Percentiles rank a stretch among this genome's conserved stretches.
Conservation (phyloP, 495 filamentous ascomycete genomes). For the Eremomyces bilateralis region DNA sequence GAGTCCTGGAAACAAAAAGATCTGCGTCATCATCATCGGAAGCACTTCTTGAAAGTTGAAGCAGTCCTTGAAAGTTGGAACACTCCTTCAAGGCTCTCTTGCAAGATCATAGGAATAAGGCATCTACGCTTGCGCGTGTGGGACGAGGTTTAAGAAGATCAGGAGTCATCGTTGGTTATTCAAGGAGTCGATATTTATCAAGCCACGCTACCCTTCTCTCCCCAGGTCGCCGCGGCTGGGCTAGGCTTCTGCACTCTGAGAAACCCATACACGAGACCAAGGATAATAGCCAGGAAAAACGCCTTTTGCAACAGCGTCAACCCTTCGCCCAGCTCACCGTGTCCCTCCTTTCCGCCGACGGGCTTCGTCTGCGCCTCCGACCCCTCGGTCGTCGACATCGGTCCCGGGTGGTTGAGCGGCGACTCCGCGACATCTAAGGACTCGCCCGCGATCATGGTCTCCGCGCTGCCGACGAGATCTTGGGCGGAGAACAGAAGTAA, state of each 20-base stretch:
- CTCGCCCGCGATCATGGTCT: constrained; percentile 15
- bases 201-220: constrained; percentile 25
- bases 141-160: too few species aligned
- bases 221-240: constrained; percentile 3
- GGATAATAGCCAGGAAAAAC: constrained; percentile 22
- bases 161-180: too few species aligned
- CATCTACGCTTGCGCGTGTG: too few species aligned
- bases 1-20: too few species aligned
- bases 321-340: constrained; percentile 11
- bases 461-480: constrained; percentile 17
- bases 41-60: too few species aligned
- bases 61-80: too few species aligned
- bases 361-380: background rate
- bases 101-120: too few species aligned
- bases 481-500: constrained; percentile 9
- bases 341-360: background rate
- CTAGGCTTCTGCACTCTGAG: constrained; percentile 14
- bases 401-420: background rate
- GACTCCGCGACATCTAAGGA: constrained; percentile 19
- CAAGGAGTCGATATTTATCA: constrained; percentile 2
- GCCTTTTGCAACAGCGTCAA: constrained; percentile 20
- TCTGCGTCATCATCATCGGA: too few species aligned
- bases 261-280: constrained; percentile 21
- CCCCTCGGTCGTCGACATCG: background rate
- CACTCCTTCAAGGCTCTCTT: too few species aligned